Base-by-base conservation (phyloP, 352 stramenopile genomes). In the Aphanomyces euteiches region DNA sequence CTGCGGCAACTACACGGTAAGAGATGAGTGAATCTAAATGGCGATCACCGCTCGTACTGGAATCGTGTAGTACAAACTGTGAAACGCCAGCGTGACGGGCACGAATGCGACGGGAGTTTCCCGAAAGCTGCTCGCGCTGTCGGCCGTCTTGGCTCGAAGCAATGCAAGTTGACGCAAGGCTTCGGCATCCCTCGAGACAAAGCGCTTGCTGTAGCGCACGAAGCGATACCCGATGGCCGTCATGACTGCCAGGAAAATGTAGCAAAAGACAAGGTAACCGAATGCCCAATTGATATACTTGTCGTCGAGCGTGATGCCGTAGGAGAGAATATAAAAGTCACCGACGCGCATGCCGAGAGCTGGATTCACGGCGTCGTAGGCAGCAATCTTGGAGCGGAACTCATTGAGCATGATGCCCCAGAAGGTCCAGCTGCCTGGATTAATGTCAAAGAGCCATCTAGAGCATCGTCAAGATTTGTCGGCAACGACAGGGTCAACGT, bases 1-100 rank as follows among this genome's bases (percentile, higher is more conserved):
- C 36, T 81, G n/a, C 21, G 28, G 5, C 54, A 61, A 21, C 54
- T 40, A 41, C 6, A 41, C 45, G n/a, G 13, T 63, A 1, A 37
- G 43, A 21, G 47, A 40, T 68, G 12, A 56, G 15, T 61, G 28
- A 28, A 28, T 28, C 28, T 28, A 2, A 28, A 28, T 28, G 28
- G 28, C 28, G 28, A 28, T 28, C 28, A 2, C 28, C 38, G 1
- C 79, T 76, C n/a, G n/a, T 1, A 77, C 75, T 1, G 70, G 66
- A 15, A 88, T 77, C 15, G 66, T 77, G 76, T 88, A 88, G 38
- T 72, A 73, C 37, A 88, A 47, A 37, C 84, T 75, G 38, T 81
- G 69, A 72, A 90, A 88, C 4, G 80, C 79, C n/a, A 90, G 56
- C 0, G 74, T 86, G 5, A 85, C 73, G 1, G 78, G 81, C 2